Percentiles rank a stretch among this genome's conserved stretches.
phyloP scores from a whole-genome alignment of 495 filamentous ascomycete species.

The Penicillium dipodomyicola region DNA sequence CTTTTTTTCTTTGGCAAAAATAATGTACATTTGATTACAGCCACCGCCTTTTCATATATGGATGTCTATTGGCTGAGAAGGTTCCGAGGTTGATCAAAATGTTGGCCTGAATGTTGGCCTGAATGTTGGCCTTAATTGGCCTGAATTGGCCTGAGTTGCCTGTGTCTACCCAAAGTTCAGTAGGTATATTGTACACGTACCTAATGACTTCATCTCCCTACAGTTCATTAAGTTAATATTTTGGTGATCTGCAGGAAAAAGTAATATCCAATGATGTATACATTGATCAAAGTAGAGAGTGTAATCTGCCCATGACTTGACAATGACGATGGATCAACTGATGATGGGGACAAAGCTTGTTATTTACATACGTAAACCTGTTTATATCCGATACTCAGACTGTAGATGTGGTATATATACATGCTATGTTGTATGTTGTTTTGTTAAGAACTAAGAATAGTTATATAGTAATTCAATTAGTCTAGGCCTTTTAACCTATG shows the following conservation, averaged over 20 bases:
- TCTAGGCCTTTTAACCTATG: background rate
- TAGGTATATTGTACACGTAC: background rate
- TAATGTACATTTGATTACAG: background rate
- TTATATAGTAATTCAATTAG: background rate
- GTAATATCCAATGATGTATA: background rate
- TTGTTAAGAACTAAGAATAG: background rate
- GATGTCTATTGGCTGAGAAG: background rate
- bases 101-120: slow-evolving; percentile 2
- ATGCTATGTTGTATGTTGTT: background rate
- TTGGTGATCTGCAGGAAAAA: background rate
- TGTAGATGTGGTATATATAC: too few species aligned
- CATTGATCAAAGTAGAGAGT: background rate
- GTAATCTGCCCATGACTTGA: slow-evolving; percentile 15
- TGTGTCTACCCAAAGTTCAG: background rate
- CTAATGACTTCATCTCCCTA: too few species aligned
- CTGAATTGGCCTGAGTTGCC: background rate
- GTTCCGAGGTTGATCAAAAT: background rate
- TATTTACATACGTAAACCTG: background rate
- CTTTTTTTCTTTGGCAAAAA: slow-evolving; percentile 12
- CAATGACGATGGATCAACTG: slow-evolving; percentile 13
- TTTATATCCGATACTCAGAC: too few species aligned
- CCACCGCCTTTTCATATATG: slow-evolving; percentile 3
- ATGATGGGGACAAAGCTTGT: background rate
- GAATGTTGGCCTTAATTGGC: background rate
- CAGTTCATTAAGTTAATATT: background rate